Evolutionary conservation across 106 monocot species (phyloP).

Genomic region (Acanthochlamys bracteata): DNA sequence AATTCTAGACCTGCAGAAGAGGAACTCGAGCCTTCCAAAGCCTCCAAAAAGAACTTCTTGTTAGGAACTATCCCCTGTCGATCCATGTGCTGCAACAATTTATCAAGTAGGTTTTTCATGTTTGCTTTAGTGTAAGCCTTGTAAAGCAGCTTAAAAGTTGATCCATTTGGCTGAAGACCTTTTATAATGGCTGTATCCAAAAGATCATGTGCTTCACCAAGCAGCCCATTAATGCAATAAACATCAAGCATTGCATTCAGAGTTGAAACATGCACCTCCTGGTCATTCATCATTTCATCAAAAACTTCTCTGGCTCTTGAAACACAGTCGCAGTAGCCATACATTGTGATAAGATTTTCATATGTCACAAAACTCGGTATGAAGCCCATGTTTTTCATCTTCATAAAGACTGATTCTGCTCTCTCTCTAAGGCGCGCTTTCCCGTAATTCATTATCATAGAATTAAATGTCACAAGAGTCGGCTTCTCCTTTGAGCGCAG

Average conservation of each 20-base stretch:
- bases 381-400: constrained; percentile 59
- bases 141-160: constrained; percentile 80
- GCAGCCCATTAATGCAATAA: constrained; percentile 75
- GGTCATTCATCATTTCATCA: constrained; percentile 51
- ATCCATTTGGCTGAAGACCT: constrained; percentile 46
- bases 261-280: constrained; percentile 55
- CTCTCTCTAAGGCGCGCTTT: constrained; percentile 75
- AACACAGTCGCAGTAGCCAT: constrained; percentile 83
- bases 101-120: constrained; percentile 53
- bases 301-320: constrained; percentile 65
- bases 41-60: constrained; percentile 82
- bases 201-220: constrained; percentile 58
- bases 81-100: constrained; percentile 67
- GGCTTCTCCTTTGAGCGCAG: constrained; percentile 76
- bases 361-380: constrained; percentile 74
- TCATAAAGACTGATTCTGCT: constrained; percentile 49
- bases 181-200: constrained; percentile 32
- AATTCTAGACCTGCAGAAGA: constrained; percentile 10
- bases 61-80: constrained; percentile 79
- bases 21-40: constrained; percentile 51
- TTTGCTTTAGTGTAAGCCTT: constrained; percentile 77
- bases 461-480: constrained; percentile 77
- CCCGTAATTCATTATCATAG: constrained; percentile 89
- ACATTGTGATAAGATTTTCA: constrained; percentile 73
- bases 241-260: constrained; percentile 90